Evolutionary conservation across 805 yeast species (phyloP).

Genomic region (Candida odintsovae): DNA sequence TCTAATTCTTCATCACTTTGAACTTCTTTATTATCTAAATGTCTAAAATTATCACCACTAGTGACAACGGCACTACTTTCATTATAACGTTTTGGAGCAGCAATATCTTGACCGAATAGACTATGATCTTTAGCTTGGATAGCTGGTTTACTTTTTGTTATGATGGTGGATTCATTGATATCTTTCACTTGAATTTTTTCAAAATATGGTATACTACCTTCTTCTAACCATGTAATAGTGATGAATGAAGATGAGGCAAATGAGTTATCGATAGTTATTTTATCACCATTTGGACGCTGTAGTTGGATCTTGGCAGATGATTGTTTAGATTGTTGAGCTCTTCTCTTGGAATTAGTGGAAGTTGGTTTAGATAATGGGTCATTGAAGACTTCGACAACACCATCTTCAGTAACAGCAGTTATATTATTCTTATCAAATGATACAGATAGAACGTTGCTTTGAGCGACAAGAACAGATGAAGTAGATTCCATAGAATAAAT

Average conservation of each 20-base stretch:
- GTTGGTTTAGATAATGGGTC: constrained; percentile 38
- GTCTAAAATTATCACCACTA: constrained; percentile 58
- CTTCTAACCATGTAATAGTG: constrained; percentile 56
- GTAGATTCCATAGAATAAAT: constrained; percentile 43
- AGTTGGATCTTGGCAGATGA: constrained; percentile 40
- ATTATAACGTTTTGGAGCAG: constrained; percentile 49
- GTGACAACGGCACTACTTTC: constrained; percentile 58
- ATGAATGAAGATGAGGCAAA: constrained; percentile 32
- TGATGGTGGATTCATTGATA: constrained; percentile 21
- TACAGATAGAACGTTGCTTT: constrained; percentile 49
- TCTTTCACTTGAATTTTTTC: constrained; percentile 46
- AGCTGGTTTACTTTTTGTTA: constrained; percentile 35
- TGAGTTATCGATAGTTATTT: constrained; percentile 26
- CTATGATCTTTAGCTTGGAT: constrained; percentile 36
- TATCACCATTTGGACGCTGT: constrained; percentile 36
- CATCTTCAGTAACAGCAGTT: constrained; percentile 67
- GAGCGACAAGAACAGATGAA: constrained; percentile 63
- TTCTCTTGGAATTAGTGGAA: constrained; percentile 33
- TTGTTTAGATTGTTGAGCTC: constrained; percentile 47
- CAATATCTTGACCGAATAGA: constrained; percentile 37
- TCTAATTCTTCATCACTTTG: constrained; percentile 29
- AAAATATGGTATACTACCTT: constrained; percentile 50
- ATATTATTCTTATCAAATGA: constrained; percentile 35
- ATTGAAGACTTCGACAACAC: constrained; percentile 64
- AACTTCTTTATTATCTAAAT: constrained; percentile 43